Evolutionary conservation across 768 basidiomycete genomes (phyloP).

Genomic region (Agaricus blazei): DNA sequence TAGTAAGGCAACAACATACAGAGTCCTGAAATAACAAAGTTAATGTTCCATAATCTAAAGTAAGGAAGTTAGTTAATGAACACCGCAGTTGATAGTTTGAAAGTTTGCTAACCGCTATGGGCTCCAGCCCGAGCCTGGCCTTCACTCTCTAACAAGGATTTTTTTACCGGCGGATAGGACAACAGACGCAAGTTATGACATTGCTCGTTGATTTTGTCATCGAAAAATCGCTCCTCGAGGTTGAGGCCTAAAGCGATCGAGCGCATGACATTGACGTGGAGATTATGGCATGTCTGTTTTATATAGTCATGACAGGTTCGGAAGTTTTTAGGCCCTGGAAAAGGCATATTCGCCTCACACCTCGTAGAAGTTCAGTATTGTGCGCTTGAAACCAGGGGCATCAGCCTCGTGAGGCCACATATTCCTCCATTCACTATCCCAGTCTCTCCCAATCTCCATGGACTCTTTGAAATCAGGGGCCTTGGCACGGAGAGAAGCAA

Average conservation of each 20-base stretch:
- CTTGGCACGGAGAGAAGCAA: slow-evolving; percentile 63
- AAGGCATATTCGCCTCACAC: slow-evolving; percentile 14
- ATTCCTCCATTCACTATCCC: slow-evolving; percentile 74
- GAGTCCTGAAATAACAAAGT: slow-evolving; percentile 79
- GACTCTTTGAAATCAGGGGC: slow-evolving; percentile 82
- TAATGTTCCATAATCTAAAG: slow-evolving; percentile 71
- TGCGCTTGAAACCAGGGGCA: slow-evolving; percentile 62
- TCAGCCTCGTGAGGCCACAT: slow-evolving; percentile 68
- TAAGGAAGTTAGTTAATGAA: background rate
- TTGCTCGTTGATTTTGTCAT: slow-evolving; percentile 68
- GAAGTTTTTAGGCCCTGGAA: background rate
- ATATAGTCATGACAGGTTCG: slow-evolving; percentile 6
- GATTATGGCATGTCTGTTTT: slow-evolving; percentile 62
- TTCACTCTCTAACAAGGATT: slow-evolving; percentile 46
- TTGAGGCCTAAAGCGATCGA: slow-evolving; percentile 78
- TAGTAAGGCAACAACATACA: slow-evolving; percentile 25
- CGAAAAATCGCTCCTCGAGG: slow-evolving; percentile 71
- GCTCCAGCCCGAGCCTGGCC: slow-evolving; percentile 80
- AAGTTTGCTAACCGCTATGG: slow-evolving; percentile 53
- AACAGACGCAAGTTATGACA: slow-evolving; percentile 78
- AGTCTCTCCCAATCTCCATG: slow-evolving; percentile 88
- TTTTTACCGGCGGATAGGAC: slow-evolving; percentile 75
- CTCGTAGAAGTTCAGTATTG: slow-evolving; percentile 75
- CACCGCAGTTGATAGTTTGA: background rate
- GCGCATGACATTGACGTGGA: slow-evolving; percentile 78